Conservation (phyloP, 2,329 filamentous ascomycete species). For the Pyrenochaeta sp. region DNA sequence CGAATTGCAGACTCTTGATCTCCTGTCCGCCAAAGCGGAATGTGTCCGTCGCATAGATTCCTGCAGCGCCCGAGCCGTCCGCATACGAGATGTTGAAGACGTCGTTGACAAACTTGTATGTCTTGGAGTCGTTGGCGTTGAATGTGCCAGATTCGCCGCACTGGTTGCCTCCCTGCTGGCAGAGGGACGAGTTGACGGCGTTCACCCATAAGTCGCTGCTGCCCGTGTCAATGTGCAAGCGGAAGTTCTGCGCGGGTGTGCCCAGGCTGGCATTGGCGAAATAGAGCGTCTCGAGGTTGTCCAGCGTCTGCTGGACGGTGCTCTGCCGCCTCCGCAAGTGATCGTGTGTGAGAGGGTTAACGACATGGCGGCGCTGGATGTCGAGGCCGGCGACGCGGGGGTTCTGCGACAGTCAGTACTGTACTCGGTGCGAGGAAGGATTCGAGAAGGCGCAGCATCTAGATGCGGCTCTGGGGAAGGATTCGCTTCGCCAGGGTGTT, state of each 20-base stretch:
- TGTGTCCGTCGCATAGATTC: slow-evolving; percentile 82
- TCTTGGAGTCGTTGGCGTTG: slow-evolving; percentile 73
- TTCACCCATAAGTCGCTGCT: slow-evolving; percentile 74
- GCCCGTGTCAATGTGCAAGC: slow-evolving; percentile 68
- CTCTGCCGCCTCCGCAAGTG: slow-evolving; percentile 50
- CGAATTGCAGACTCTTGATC: slow-evolving; percentile 71
- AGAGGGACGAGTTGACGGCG: slow-evolving; percentile 67
- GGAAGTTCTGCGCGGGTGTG: slow-evolving; percentile 63
- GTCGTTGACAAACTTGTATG: slow-evolving; percentile 75
- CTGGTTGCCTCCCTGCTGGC: slow-evolving; percentile 55
- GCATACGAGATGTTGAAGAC: slow-evolving; percentile 89
- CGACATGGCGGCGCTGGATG: slow-evolving; percentile 58
- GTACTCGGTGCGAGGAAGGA: neutral
- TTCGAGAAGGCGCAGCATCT: slow-evolving; percentile 1
- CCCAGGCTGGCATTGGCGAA: slow-evolving; percentile 65
- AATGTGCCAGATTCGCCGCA: slow-evolving; percentile 74
- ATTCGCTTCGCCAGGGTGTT: slow-evolving; percentile 21
- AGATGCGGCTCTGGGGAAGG: slow-evolving; percentile 10
- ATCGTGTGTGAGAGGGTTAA: slow-evolving; percentile 57
- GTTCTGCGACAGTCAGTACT: slow-evolving; percentile 33
- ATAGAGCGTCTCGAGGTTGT: slow-evolving; percentile 67
- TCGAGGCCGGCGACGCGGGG: slow-evolving; percentile 59
- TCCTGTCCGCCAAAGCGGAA: slow-evolving; percentile 65
- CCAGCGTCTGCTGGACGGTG: slow-evolving; percentile 57
- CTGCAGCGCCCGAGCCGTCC: slow-evolving; percentile 77